A percentile compares a stretch with the other conserved stretches of the same genome.
Evolutionary conservation across 345 rosid species (phyloP).

Genomic region (Streptanthus diversifolius): DNA sequence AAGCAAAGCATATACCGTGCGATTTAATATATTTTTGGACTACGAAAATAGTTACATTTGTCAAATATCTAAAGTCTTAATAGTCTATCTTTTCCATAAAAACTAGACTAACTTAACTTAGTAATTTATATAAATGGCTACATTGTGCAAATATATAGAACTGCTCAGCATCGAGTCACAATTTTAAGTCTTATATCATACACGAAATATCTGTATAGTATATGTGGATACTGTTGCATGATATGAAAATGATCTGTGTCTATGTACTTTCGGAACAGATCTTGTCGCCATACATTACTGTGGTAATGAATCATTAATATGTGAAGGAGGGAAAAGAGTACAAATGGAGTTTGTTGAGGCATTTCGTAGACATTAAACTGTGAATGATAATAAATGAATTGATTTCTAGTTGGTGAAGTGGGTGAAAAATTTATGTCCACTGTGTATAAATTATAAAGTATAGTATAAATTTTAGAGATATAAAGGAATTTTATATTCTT

Average conservation of each 20-base stretch:
- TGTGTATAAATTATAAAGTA: not conserved
- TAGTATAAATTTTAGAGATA: not conserved
- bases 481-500: not conserved
- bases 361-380: conserved; percentile 7
- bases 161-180: not conserved
- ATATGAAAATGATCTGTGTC: not conserved
- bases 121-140: not conserved
- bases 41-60: not conserved
- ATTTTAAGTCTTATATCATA: not conserved
- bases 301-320: conserved; percentile 8
- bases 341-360: conserved; percentile 5
- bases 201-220: not conserved
- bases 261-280: not conserved
- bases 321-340: not conserved
- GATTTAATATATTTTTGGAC: not conserved
- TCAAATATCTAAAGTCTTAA: too few species aligned
- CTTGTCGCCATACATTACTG: conserved; percentile 7
- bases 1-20: not conserved
- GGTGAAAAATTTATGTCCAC: conserved; percentile 20
- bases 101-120: not conserved
- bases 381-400: not conserved
- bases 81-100: too few species aligned
- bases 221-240: not conserved
- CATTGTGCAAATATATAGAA: not conserved
- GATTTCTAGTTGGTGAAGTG: conserved; percentile 32